Base-by-base conservation (phyloP, 352 stramenopile genomes). In the Saprolegnia diclina region DNA sequence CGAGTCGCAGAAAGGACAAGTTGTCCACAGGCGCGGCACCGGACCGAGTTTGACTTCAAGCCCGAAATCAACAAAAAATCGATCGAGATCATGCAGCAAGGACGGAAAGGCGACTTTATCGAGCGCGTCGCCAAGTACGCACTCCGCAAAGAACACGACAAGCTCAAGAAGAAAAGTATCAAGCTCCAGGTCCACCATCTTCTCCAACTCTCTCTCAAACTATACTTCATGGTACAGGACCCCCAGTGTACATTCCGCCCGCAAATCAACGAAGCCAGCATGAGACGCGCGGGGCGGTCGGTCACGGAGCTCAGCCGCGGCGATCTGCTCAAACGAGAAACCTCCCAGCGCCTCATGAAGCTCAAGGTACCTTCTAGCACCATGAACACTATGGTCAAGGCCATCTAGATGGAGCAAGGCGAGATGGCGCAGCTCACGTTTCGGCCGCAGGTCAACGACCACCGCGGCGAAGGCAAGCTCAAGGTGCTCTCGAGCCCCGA, bases 221-320 rank as follows among this genome's bases (percentile, higher is more conserved):
- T 22, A 10, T 24, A 42, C 7, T 26, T 50, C n/a, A 52, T 64
- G 13, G 71, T 10, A 14, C 42, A 92, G 84, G 79, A 94, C 52
- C 85, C 86, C 5, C 78, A 94, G 63, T 94, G 83, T 62, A 94
- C 86, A 16, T 94, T 94, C 71, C 89, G 87, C 56, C 86, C 86
- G 0, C 74, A 78, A n/a, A 94, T 94, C 66, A 92, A 92, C 62
- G 71, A 86, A 48, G 72, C 72, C 16, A 91, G 83, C 67, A 81
- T 72, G 18, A 90, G 82, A 38, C 81, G 85, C 9, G 83, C 79
- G 21, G 74, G 77, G 0, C 80, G 85, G 10, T 89, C 79, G 4
- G 85, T 94, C 26, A 94, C 83, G 0, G 86, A 94, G 54, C 75
- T 94, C 18, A 92, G 85, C 71, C 81, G 87, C 10, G 87, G 83